phyloP scores from a whole-genome alignment of 129 eudicot species.

The Glebionis coronaria region DNA sequence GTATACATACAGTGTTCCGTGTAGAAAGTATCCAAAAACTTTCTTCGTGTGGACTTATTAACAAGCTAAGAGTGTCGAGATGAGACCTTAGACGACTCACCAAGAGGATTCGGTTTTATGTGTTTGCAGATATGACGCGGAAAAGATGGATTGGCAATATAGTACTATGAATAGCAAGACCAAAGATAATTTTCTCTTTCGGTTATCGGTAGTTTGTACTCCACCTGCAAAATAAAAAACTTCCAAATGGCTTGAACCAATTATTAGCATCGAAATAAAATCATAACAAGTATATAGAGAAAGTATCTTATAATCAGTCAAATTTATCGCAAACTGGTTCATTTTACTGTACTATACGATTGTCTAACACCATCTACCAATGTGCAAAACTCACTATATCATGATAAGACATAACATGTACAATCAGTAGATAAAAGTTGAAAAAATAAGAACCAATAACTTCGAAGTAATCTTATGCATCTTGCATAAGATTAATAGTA shows the following conservation, averaged over 20 bases:
- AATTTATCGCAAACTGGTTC: too few relatives aligned
- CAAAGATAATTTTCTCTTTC: background rate
- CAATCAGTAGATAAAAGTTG: too few relatives aligned
- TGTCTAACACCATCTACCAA: background rate
- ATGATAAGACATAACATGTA: background rate
- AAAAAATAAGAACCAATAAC: conserved; percentile 1
- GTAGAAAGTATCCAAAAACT: too few relatives aligned
- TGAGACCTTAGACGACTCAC: too few relatives aligned
- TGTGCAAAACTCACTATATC: conserved; percentile 7
- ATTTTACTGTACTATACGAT: background rate
- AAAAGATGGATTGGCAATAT: too few relatives aligned
- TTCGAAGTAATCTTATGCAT: background rate
- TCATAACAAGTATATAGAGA: background rate
- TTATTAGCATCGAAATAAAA: background rate
- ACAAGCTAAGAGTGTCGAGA: too few relatives aligned
- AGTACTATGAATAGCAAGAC: too few relatives aligned
- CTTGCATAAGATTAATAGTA: conserved; percentile 3
- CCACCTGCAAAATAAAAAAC: conserved; percentile 27
- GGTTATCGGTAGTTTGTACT: background rate
- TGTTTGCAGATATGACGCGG: too few relatives aligned
- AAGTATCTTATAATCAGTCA: background rate
- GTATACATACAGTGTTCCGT: too few relatives aligned
- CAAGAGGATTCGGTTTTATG: too few relatives aligned
- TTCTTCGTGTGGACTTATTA: too few relatives aligned
- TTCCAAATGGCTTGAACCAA: conserved; percentile 10